These are phyloP conservation scores for Clitopilus passeckerianus DNA, from an alignment of 768 basidiomycete genomes.

Conservation along the genomic window DNA sequence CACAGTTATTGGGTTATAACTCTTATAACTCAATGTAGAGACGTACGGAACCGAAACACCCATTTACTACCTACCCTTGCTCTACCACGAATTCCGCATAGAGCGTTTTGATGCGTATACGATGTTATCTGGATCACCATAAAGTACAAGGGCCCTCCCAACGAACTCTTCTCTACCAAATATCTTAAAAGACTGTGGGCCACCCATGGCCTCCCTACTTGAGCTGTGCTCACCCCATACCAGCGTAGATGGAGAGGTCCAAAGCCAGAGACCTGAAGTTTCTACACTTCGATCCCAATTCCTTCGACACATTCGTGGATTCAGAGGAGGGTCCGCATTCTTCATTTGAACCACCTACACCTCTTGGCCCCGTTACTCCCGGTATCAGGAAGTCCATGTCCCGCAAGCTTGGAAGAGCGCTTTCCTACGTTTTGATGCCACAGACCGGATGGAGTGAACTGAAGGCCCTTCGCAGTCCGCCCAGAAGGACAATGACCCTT, in stretches of 20 bases:
- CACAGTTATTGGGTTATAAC: no score
- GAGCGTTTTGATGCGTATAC: no score
- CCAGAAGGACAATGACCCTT: neutral
- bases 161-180: neutral
- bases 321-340: neutral
- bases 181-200: no score
- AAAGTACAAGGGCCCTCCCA: neutral
- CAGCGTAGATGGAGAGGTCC: neutral
- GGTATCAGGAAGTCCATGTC: neutral
- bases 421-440: neutral
- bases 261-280: neutral
- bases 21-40: no score
- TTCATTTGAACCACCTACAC: neutral
- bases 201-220: neutral
- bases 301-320: neutral
- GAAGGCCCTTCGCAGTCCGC: neutral
- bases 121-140: no score
- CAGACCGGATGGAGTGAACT: neutral
- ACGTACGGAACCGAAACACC: no score
- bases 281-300: neutral
- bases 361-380: neutral
- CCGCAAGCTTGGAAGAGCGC: neutral
- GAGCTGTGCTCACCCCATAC: neutral
- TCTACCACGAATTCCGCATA: no score
- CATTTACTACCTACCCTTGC: no score